phyloP scores from a whole-genome alignment of 140 eudicot species.

The Stevia rebaudiana region DNA sequence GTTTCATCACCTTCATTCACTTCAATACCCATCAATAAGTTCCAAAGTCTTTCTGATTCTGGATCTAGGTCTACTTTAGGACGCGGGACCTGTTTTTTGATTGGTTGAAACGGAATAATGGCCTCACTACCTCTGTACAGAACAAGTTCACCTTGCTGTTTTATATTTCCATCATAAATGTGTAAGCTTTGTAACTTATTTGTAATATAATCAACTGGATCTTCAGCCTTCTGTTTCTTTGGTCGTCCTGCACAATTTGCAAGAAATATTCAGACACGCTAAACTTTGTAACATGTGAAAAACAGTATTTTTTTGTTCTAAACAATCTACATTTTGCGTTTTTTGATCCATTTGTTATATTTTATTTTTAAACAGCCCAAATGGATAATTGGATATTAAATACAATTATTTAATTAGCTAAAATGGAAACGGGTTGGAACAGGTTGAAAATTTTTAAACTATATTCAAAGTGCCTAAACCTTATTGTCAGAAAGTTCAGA shows the following conservation, averaged over 20 bases:
- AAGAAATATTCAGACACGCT: background rate
- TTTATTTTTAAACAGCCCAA: background rate
- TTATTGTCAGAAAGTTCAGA: background rate
- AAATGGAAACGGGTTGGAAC: background rate
- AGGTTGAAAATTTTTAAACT: background rate
- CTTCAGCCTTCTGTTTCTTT: constrained; percentile 20
- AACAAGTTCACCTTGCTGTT: constrained; percentile 46
- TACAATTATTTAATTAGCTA: background rate
- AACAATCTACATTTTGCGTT: background rate
- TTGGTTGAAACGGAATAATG: constrained; percentile 53
- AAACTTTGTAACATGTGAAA: background rate
- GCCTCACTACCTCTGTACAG: constrained; percentile 49
- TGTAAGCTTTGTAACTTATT: constrained; percentile 29
- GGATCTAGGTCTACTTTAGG: constrained; percentile 89
- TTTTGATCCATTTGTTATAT: background rate
- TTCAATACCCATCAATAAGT: constrained; percentile 56
- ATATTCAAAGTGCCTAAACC: background rate
- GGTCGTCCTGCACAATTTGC: constrained; percentile 38
- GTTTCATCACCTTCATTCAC: constrained; percentile 43
- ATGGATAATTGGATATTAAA: background rate
- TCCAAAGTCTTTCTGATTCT: constrained; percentile 73
- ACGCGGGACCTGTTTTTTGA: constrained; percentile 52
- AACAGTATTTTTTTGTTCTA: background rate
- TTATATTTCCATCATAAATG: constrained; percentile 25
- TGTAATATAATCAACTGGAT: constrained; percentile 43